Base-by-base conservation (phyloP, 768 basidiomycete species). In the Suillus bovinus region DNA sequence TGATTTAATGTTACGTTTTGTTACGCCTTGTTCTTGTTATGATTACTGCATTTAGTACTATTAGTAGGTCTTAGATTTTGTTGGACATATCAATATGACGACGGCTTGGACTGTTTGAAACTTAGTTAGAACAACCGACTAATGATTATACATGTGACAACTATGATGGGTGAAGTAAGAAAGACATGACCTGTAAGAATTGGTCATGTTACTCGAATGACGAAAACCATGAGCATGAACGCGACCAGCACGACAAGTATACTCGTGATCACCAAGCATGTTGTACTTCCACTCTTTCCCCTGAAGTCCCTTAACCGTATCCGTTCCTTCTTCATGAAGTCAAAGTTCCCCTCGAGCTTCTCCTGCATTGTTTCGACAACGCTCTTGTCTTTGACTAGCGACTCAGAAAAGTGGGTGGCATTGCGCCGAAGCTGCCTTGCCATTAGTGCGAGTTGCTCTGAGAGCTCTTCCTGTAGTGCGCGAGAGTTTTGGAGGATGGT, bases 371-470 rank as follows among this genome's bases (percentile, higher is more conserved):
- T 78, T 34, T 86, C 84, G 2, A 97, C 72, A 9, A 94, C 81
- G 0, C 80, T 79, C 67, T 90, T 86, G 73, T 98, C 96, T 60
- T 87, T 87, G 46, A 79, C 86, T 1, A 99, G 78, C 13, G 86
- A 79, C 5, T 81, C 80, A 5, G 89, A 83, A 71, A 98, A 96
- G 68, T 93, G 86, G 0, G 88, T 71, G 0, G 94, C 88, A 66
- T 96, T 96, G 27, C 85, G 81, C 68, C 91, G 92, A 56, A 99
- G 85, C 71, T 94, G 93, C 11, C 86, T 79, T 0, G 94, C 93
- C 96, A 99, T 98, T 61, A 85, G 74, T 0, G 86, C 87, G 29
- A 96, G 84, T 68, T 93, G 89, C 10, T 79, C 79, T 0, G 90
- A 82, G 53, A 96, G 84, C 27, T 91, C 85, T 57, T 92, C 84